phyloP scores from a whole-genome alignment of 257 asterid species.

The Coffea canephora region DNA sequence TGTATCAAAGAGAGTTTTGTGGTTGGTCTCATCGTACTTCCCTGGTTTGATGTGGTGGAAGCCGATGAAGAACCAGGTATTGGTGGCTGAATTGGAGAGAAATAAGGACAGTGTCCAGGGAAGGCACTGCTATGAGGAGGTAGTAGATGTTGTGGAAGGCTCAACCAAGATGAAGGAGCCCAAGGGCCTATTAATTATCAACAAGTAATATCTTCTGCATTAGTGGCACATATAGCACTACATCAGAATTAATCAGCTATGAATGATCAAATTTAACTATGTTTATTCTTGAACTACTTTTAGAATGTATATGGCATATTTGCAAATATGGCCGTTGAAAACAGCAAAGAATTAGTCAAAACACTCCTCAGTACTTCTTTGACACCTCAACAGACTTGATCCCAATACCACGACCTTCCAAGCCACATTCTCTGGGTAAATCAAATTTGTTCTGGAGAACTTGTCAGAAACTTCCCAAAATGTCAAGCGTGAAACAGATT shows the following conservation, averaged over 20 bases:
- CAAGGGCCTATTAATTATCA: background rate
- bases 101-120: background rate
- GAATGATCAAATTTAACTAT: background rate
- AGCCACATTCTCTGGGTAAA: too few species aligned
- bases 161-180: background rate
- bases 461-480: too few species aligned
- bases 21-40: background rate
- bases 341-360: too few species aligned
- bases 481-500: background rate
- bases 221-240: background rate
- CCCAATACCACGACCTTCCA: too few species aligned
- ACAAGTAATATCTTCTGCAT: background rate
- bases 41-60: background rate
- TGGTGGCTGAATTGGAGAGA: background rate
- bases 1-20: background rate
- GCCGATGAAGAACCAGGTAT: background rate
- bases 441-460: too few species aligned
- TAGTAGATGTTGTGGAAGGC: background rate
- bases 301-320: too few species aligned
- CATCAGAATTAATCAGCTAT: background rate
- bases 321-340: too few species aligned
- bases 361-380: too few species aligned
- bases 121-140: background rate
- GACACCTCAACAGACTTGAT: too few species aligned
- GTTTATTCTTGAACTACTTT: too few species aligned